Conservation (phyloP, 108 stramenopile species). For the Discostella pseudostelligera region DNA sequence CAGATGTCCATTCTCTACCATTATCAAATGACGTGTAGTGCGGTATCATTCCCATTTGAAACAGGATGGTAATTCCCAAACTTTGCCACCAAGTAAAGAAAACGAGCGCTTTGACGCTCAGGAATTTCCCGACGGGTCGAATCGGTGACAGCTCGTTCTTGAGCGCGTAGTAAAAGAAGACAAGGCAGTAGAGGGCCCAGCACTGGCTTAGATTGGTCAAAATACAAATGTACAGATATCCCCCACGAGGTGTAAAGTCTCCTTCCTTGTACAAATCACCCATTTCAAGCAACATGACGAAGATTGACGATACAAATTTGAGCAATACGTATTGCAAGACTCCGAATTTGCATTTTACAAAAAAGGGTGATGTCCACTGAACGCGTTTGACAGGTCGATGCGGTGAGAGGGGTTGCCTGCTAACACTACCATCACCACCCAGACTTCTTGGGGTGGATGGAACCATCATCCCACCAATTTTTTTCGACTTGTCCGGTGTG, state of each 20-base stretch:
- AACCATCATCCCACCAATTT: neutral
- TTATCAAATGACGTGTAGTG: conserved; percentile 48
- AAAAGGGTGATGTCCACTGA: conserved; percentile 86
- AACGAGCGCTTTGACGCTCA: conserved; percentile 92
- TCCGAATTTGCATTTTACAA: conserved; percentile 85
- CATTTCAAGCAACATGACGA: conserved; percentile 63
- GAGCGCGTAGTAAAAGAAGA: conserved; percentile 92
- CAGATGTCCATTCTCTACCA: conserved; percentile 66
- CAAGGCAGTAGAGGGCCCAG: conserved; percentile 95
- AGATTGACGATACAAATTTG: conserved; percentile 64
- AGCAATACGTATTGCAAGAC: conserved; percentile 93
- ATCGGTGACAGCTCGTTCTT: conserved; percentile 87
- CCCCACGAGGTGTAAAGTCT: conserved; percentile 70
- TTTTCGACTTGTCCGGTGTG: conserved; percentile 22
- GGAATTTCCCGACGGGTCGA: conserved; percentile 93
- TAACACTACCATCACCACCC: conserved; percentile 13
- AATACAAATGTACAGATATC: conserved; percentile 87
- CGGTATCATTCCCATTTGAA: conserved; percentile 84
- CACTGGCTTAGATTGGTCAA: conserved; percentile 91
- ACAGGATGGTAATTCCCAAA: conserved; percentile 79
- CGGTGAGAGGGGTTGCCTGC: conserved; percentile 5
- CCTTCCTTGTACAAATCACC: conserved; percentile 88
- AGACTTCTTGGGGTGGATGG: conserved; percentile 12
- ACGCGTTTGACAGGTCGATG: conserved; percentile 61
- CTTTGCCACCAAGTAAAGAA: conserved; percentile 98